These are phyloP conservation scores for Limtongia smithiae DNA, from an alignment of 805 yeast species.

Conservation along the genomic window DNA sequence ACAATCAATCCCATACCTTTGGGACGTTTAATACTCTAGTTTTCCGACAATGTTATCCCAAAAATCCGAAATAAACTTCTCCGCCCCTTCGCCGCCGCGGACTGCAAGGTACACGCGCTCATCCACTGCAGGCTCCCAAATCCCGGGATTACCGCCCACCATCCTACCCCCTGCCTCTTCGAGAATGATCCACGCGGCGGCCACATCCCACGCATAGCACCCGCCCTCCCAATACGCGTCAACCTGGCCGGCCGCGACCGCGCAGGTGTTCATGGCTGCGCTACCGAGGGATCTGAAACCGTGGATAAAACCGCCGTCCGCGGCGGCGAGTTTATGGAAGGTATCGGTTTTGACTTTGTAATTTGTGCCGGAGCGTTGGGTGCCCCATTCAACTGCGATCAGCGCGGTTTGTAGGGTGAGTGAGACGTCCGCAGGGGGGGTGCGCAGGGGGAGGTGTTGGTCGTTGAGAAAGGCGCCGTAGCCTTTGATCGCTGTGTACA, in stretches of 20 bases:
- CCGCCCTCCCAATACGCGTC: slow-evolving; percentile 71
- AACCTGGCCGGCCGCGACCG: slow-evolving; percentile 54
- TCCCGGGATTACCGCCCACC: slow-evolving; percentile 53
- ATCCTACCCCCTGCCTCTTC: slow-evolving; percentile 57
- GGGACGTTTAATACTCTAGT: slow-evolving; percentile 38
- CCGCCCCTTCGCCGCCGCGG: slow-evolving; percentile 51
- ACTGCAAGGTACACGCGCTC: slow-evolving; percentile 56
- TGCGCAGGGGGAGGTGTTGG: slow-evolving; percentile 40
- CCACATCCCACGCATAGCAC: slow-evolving; percentile 67
- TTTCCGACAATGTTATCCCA: slow-evolving; percentile 51
- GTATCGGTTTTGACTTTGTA: slow-evolving; percentile 51
- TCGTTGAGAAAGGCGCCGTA: slow-evolving; percentile 54
- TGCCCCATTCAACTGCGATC: slow-evolving; percentile 59
- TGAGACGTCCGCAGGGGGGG: slow-evolving; percentile 31
- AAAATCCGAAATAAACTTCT: slow-evolving; percentile 46
- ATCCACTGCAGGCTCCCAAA: slow-evolving; percentile 50
- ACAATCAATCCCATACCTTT: neutral
- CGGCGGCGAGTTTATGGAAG: slow-evolving; percentile 45
- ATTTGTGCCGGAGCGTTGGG: slow-evolving; percentile 51
- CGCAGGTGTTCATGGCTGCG: slow-evolving; percentile 60
- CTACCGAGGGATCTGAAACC: slow-evolving; percentile 62
- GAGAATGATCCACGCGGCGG: slow-evolving; percentile 63
- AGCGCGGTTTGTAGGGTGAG: slow-evolving; percentile 51
- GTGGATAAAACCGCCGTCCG: slow-evolving; percentile 55
- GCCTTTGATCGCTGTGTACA: slow-evolving; percentile 55